Percentiles rank a stretch among this genome's conserved stretches.
Evolutionary conservation across 805 yeast genomes (phyloP).

Genomic region (Wickerhamomyces queroliae): DNA sequence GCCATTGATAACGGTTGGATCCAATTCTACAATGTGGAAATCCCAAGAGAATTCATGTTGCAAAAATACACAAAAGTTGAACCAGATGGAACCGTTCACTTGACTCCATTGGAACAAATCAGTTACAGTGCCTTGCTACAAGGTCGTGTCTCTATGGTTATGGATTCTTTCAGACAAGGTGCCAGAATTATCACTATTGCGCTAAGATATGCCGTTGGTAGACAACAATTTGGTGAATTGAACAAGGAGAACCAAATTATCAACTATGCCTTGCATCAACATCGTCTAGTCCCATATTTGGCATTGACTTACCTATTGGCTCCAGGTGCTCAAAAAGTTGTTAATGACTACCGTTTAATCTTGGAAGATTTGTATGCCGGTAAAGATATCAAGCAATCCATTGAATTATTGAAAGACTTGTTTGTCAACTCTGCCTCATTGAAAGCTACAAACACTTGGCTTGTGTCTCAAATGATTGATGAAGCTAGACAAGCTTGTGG

Average conservation of each 20-base stretch:
- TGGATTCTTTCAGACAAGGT: conserved; percentile 76
- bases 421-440: conserved; percentile 83
- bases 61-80: conserved; percentile 71
- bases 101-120: conserved; percentile 77
- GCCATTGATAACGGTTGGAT: conserved; percentile 98
- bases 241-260: conserved; percentile 61
- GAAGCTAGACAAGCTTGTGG: conserved; percentile 93
- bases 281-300: conserved; percentile 78
- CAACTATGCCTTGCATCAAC: conserved; percentile 85
- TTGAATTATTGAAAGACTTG: conserved; percentile 64
- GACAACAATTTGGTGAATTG: conserved; percentile 70
- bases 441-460: conserved; percentile 89
- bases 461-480: conserved; percentile 71
- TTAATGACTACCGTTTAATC: conserved; percentile 42
- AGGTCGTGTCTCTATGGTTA: conserved; percentile 88
- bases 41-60: conserved; percentile 81
- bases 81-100: conserved; percentile 58
- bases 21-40: conserved; percentile 76
- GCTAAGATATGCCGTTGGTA: conserved; percentile 78
- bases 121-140: conserved; percentile 82
- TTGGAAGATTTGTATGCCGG: conserved; percentile 46
- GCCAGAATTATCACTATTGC: conserved; percentile 81
- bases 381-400: conserved; percentile 41
- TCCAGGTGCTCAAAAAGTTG: conserved; percentile 61
- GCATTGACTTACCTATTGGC: conserved; percentile 75